phyloP scores from a whole-genome alignment of 176 grass and related monocot genomes.

The Hordeum marinum region DNA sequence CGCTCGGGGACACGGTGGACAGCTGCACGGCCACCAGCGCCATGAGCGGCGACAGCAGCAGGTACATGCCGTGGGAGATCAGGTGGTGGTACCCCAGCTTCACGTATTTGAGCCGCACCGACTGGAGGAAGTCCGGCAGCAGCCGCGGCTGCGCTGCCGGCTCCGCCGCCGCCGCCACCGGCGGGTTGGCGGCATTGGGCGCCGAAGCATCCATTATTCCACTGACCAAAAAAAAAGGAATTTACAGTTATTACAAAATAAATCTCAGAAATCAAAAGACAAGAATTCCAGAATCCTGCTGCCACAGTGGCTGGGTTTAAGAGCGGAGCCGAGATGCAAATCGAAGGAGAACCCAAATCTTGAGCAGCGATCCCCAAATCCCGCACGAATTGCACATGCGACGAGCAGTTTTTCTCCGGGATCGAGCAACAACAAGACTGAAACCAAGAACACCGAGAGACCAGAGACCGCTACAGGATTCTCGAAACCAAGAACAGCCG shows the following conservation, averaged over 20 bases:
- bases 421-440: not conserved
- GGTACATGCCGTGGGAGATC: slow-evolving; percentile 94
- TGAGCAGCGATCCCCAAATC: slow-evolving; percentile 11
- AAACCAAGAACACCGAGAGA: not conserved
- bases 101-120: slow-evolving; percentile 92
- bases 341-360: not conserved
- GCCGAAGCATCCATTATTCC: slow-evolving; percentile 37
- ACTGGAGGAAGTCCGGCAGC: slow-evolving; percentile 89
- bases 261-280: slow-evolving; percentile 11
- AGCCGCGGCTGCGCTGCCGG: slow-evolving; percentile 15
- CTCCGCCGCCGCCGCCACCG: not conserved
- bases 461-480: not conserved
- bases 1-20: slow-evolving; percentile 63
- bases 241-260: not conserved
- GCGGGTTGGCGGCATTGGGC: slow-evolving; percentile 5
- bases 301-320: not conserved
- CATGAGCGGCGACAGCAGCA: slow-evolving; percentile 71
- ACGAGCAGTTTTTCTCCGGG: not conserved
- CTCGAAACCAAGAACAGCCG: not conserved
- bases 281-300: slow-evolving; percentile 22
- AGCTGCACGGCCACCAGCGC: slow-evolving; percentile 62
- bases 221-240: not conserved
- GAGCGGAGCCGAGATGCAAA: not conserved
- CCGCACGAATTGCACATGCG: not conserved
- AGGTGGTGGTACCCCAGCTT: slow-evolving; percentile 97